Base-by-base conservation (phyloP, 2,329 filamentous ascomycete species). In the Aspergillus arachidicola region DNA sequence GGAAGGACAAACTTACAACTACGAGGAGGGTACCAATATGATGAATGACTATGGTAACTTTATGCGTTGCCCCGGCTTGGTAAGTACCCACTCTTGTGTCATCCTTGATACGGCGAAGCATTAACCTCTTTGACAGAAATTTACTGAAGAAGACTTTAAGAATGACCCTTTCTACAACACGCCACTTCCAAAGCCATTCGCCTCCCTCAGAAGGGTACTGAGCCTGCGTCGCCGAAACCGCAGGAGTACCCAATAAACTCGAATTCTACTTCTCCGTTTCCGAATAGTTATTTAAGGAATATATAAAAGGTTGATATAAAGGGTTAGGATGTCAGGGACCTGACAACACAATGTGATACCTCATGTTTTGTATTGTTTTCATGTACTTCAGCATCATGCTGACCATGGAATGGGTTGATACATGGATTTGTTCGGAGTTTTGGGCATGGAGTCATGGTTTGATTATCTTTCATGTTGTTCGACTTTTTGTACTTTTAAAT, bases 21-120 rank as follows among this genome's bases (percentile, higher is more conserved):
- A 97, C 71, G 83, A 92, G 71, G 93, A 97, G 72, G 93, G 93
- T n/a, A 85, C 89, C 2, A 93, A 97, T 72, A 82, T 97, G 74
- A 93, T 94, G 90, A 92, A 94, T 71, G 76, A 77, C 34, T 73
- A 72, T 58, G 78, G 80, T 0, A 87, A 90, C 64, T 97, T 95
- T 74, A 91, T 88, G 79, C 86, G 92, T 54, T 94, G 88, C 82
- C 86, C 89, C 4, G 88, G 87, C 57, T 75, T 91, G 68, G 93
- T 95, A 83, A 78, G 89, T 84, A 28, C 28, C 50, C 36, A 9
- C 7, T 32, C 9, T 41, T 46, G 26, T 28, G 16, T 41, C 12
- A 51, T 9, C 32, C 38, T 45, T 6, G 9, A 55, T 12, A 48
- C 38, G 34, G 36, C 32, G 26, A 58, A 12, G 19, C 30, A 30